phyloP scores from a whole-genome alignment of 2,329 filamentous ascomycete genomes.

The Passalora sequoiae region DNA sequence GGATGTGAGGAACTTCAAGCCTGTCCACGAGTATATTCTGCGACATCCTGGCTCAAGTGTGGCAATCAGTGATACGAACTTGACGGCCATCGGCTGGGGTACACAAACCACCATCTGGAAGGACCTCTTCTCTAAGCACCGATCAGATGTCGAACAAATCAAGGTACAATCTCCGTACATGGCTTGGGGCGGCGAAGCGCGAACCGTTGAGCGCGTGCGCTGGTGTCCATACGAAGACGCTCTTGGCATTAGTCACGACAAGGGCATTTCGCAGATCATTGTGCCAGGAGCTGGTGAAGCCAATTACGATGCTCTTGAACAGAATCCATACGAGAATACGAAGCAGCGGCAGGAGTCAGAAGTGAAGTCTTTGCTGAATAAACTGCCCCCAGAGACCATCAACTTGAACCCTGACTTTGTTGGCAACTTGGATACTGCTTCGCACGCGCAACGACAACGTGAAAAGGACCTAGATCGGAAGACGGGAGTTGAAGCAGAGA shows the following conservation, averaged over 20 bases:
- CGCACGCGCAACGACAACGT: slow-evolving; percentile 67
- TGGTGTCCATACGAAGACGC: slow-evolving; percentile 97
- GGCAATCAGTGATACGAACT: slow-evolving; percentile 79
- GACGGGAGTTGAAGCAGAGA: slow-evolving; percentile 38
- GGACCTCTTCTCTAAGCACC: slow-evolving; percentile 72
- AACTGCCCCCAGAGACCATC: slow-evolving; percentile 95
- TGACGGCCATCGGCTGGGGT: slow-evolving; percentile 87
- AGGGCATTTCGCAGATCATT: slow-evolving; percentile 83
- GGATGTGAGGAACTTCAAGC: slow-evolving; percentile 91
- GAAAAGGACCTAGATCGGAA: slow-evolving; percentile 76
- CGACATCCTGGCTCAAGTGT: slow-evolving; percentile 76
- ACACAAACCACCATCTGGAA: slow-evolving; percentile 88
- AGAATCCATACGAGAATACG: slow-evolving; percentile 89
- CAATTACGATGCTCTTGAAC: slow-evolving; percentile 90
- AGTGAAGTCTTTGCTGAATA: slow-evolving; percentile 85
- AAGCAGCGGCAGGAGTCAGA: slow-evolving; percentile 92
- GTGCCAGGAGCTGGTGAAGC: slow-evolving; percentile 93
- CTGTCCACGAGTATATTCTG: slow-evolving; percentile 84
- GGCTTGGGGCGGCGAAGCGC: slow-evolving; percentile 83
- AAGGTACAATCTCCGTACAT: slow-evolving; percentile 88
- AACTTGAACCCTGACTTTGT: slow-evolving; percentile 88
- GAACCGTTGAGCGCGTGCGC: slow-evolving; percentile 69
- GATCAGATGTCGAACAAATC: slow-evolving; percentile 54
- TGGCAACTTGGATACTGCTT: slow-evolving; percentile 77
- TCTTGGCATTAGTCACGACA: slow-evolving; percentile 75